Evolutionary conservation across 345 rosid genomes (phyloP).

Genomic region (Pistacia vera): DNA sequence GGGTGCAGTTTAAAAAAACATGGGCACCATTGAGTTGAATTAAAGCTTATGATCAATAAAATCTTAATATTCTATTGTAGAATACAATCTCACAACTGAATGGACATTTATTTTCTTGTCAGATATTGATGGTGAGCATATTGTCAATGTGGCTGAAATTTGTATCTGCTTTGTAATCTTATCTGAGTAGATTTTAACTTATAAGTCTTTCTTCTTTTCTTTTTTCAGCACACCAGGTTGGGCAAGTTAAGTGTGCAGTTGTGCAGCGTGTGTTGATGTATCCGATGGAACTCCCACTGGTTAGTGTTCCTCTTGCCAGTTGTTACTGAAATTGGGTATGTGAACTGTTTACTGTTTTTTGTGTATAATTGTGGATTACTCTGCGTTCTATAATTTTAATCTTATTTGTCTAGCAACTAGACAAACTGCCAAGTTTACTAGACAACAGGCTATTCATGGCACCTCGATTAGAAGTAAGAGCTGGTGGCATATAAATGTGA

Average conservation of each 20-base stretch:
- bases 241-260: conserved; percentile 68
- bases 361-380: not conserved
- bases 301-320: conserved; percentile 77
- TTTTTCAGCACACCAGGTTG: conserved; percentile 73
- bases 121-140: not conserved
- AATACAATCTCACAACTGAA: not conserved
- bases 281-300: conserved; percentile 79
- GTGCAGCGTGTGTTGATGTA: conserved; percentile 75
- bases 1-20: not conserved
- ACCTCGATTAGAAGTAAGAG: not conserved
- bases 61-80: not conserved
- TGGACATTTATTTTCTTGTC: too few relatives aligned
- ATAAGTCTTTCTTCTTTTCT: not conserved
- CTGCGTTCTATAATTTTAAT: not conserved
- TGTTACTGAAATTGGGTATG: conserved; percentile 80
- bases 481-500: not conserved
- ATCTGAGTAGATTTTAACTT: not conserved
- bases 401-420: not conserved
- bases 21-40: not conserved
- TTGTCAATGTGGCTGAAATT: not conserved
- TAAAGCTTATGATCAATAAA: not conserved
- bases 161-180: not conserved
- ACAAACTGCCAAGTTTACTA: not conserved
- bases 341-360: conserved; percentile 1
- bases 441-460: not conserved